A percentile compares a stretch with the other conserved stretches of the same genome.
Evolutionary conservation across 2,329 filamentous ascomycete genomes (phyloP).

Genomic region (Colletotrichum agaves): DNA sequence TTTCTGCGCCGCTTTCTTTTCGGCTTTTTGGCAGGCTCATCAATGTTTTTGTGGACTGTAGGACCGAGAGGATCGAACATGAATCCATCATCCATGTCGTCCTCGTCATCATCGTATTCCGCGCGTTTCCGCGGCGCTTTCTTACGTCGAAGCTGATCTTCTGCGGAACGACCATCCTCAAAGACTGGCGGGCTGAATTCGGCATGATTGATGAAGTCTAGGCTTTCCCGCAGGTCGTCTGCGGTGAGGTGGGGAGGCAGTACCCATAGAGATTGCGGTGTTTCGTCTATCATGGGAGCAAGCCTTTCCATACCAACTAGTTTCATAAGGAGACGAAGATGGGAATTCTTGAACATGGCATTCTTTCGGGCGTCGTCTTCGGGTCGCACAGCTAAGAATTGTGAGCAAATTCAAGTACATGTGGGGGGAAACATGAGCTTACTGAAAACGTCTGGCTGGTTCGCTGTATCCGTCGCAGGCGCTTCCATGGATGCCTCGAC

Average conservation of each 20-base stretch:
- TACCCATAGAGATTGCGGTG: constrained; percentile 80
- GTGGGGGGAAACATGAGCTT: constrained; percentile 45
- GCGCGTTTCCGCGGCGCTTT: constrained; percentile 64
- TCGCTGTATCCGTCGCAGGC: constrained; percentile 50
- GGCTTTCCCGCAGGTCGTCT: constrained; percentile 72
- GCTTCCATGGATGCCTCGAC: constrained; percentile 38
- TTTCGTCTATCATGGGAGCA: constrained; percentile 69
- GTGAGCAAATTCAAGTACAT: constrained; percentile 44
- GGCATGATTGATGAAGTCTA: constrained; percentile 80
- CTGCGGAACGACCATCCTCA: constrained; percentile 78
- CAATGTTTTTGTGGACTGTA: constrained; percentile 63
- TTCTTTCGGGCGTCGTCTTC: constrained; percentile 73
- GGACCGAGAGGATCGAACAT: constrained; percentile 78
- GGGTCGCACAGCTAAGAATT: constrained; percentile 64
- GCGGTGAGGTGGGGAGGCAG: constrained; percentile 75
- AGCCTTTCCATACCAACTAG: constrained; percentile 76
- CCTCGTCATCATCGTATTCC: constrained; percentile 73
- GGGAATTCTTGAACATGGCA: constrained; percentile 89
- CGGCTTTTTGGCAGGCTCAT: constrained; percentile 54
- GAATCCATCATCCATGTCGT: constrained; percentile 60
- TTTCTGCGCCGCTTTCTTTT: constrained; percentile 59
- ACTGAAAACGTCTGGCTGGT: constrained; percentile 56
- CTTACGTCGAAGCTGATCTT: constrained; percentile 83
- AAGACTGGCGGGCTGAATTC: constrained; percentile 83
- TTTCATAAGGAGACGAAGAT: constrained; percentile 85